Percentiles rank a stretch among this genome's conserved stretches.
phyloP scores from a whole-genome alignment of 345 rosid species.

The Bretschneidera sinensis region DNA sequence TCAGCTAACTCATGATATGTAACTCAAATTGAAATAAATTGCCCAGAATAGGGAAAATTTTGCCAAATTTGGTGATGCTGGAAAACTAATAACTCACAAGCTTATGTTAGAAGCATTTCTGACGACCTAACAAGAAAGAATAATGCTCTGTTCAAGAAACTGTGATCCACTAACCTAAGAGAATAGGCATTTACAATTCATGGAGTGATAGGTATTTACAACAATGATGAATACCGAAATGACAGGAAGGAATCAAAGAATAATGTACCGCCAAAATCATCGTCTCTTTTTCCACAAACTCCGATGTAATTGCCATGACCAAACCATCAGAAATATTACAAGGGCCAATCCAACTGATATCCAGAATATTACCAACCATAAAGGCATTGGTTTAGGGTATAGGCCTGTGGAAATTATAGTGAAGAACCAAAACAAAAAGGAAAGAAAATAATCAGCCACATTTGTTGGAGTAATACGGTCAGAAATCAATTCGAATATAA shows the following conservation, averaged over 20 bases:
- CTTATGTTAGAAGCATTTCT: background rate
- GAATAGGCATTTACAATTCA: slow-evolving; percentile 44
- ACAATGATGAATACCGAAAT: slow-evolving; percentile 23
- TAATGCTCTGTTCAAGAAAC: background rate
- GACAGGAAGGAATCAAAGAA: slow-evolving; percentile 38
- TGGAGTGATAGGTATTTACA: slow-evolving; percentile 33
- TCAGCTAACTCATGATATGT: no score
- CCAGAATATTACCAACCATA: slow-evolving; percentile 72
- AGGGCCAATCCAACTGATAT: slow-evolving; percentile 53
- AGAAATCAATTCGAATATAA: background rate
- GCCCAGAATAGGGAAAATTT: no score
- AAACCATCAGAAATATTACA: slow-evolving; percentile 46
- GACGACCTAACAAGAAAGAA: background rate
- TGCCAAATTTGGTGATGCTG: background rate
- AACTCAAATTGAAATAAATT: no score
- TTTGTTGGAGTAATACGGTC: background rate
- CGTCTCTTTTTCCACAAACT: slow-evolving; percentile 58
- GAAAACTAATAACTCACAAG: background rate
- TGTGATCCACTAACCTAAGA: slow-evolving; percentile 18
- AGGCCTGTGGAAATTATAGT: slow-evolving; percentile 41
- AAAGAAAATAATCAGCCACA: background rate
- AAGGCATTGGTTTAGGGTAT: slow-evolving; percentile 86
- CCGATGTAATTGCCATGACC: slow-evolving; percentile 77
- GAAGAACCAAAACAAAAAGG: slow-evolving; percentile 1
- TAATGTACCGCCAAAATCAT: slow-evolving; percentile 36